Evolutionary conservation across 306 rosid species (phyloP).

Genomic region (Senna siamea): DNA sequence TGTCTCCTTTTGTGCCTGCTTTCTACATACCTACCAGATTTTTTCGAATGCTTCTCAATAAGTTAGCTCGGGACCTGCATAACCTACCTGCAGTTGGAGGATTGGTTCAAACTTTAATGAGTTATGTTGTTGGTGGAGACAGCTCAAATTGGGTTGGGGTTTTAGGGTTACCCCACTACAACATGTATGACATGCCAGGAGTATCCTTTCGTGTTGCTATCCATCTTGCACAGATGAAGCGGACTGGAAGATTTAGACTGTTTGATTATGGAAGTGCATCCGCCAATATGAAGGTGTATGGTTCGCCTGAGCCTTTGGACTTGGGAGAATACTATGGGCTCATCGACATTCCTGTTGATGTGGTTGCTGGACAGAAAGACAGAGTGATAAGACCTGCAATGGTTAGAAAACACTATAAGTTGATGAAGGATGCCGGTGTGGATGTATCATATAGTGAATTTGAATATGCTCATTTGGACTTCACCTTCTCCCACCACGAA

Average conservation of each 20-base stretch:
- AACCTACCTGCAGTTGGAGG: constrained; percentile 79
- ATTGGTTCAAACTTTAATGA: constrained; percentile 69
- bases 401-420: constrained; percentile 65
- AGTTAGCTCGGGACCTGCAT: constrained; percentile 72
- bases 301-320: constrained; percentile 67
- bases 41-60: constrained; percentile 76
- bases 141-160: constrained; percentile 86
- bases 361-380: constrained; percentile 72
- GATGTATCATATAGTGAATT: constrained; percentile 59
- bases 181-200: constrained; percentile 83
- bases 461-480: constrained; percentile 78
- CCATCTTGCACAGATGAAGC: constrained; percentile 76
- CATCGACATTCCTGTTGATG: constrained; percentile 64
- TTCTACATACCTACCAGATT: constrained; percentile 76
- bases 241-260: constrained; percentile 56
- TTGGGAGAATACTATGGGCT: constrained; percentile 58
- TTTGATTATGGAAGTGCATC: constrained; percentile 61
- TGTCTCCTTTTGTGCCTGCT: constrained; percentile 60
- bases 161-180: constrained; percentile 69
- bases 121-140: constrained; percentile 72
- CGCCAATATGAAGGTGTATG: constrained; percentile 56
- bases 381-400: constrained; percentile 67
- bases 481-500: constrained; percentile 75
- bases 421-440: constrained; percentile 62
- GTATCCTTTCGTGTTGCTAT: constrained; percentile 60